Base-by-base conservation (phyloP, 345 rosid species). In the Aegle marmelos region DNA sequence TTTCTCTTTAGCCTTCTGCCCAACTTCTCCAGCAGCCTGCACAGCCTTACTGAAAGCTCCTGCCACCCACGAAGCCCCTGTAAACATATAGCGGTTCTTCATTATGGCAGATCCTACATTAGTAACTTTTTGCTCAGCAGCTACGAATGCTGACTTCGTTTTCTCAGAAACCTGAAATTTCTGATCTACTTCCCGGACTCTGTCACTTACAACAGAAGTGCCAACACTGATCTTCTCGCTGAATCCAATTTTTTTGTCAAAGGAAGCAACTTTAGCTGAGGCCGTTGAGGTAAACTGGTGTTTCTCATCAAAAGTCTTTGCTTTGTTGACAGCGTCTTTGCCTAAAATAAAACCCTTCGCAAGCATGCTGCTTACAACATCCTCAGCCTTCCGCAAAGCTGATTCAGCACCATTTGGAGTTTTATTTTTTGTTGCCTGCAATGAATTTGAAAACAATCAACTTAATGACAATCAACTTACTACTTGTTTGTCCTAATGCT, bases 121-220 rank as follows among this genome's bases (percentile, higher is more conserved):
- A 77, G 95, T 90, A 64, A 94, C 94, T 58, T 88, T 94, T 80
- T 94, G 92, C 85, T 92, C 99, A 0, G 99, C 98, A 48, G 85
- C 94, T 11, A 95, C 90, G 56, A 92, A 89, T 59, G 99, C 98
- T 10, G 94, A 89, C 76, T 92, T 96, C 24, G 99, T 91, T 87
- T 94, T 96, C 89, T 90, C 99, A 0, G 99, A 90, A 56, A 96
- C 98, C 83, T 94, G 99, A 82, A 87, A 94, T 84, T 92, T 96
- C 85, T 89, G 89, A 82, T 96, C 99, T 79, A 91, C 98, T 86
- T 92, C 98, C 62, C 98, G 87, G 39, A 94, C 98, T 81, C 92
- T 96, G 78, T 86, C 97, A 28, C 99, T 78, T 64, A 92, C 93
- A 24, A 88, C 91, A 27, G 90, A 54, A 6, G 98, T 91, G 39